Evolutionary conservation across 1,284 basidiomycete genomes (phyloP).

Genomic region (Ustilago loliicola): DNA sequence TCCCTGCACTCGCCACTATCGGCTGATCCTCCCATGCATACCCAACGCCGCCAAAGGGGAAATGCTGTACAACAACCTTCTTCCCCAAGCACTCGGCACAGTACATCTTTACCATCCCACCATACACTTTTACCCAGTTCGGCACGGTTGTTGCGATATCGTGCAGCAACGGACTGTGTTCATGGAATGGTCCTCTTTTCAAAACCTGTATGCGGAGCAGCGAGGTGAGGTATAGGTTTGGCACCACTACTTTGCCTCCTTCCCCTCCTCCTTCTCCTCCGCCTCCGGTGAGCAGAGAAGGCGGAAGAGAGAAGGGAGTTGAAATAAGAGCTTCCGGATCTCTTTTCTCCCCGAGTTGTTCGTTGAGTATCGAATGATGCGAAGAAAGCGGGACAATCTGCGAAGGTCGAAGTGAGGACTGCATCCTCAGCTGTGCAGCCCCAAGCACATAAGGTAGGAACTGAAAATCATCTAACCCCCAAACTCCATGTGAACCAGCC

Average conservation of each 20-base stretch:
- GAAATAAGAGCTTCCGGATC: slow-evolving; percentile 22
- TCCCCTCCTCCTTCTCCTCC: slow-evolving; percentile 2
- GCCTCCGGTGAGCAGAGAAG: slow-evolving; percentile 16
- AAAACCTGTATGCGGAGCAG: slow-evolving; percentile 76
- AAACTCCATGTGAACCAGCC: slow-evolving; percentile 96
- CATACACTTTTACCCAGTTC: slow-evolving; percentile 89
- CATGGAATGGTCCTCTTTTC: slow-evolving; percentile 62
- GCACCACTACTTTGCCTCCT: slow-evolving; percentile 14
- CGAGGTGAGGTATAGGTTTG: slow-evolving; percentile 72
- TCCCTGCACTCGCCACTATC: not conserved
- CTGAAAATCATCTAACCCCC: slow-evolving; percentile 93
- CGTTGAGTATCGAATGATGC: slow-evolving; percentile 11
- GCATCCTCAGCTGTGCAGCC: slow-evolving; percentile 81
- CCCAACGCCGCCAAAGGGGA: slow-evolving; percentile 79
- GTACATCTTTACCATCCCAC: slow-evolving; percentile 95
- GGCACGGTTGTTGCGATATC: slow-evolving; percentile 87
- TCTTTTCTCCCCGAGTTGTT: not conserved
- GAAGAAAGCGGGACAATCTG: slow-evolving; percentile 23
- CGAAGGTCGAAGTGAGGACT: slow-evolving; percentile 17
- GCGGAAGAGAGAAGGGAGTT: not conserved
- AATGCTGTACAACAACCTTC: slow-evolving; percentile 95
- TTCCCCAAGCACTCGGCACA: slow-evolving; percentile 94
- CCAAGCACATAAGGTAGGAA: slow-evolving; percentile 94
- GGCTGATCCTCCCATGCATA: slow-evolving; percentile 32
- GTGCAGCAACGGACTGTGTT: slow-evolving; percentile 80